Percentiles rank a stretch among this genome's conserved stretches.
phyloP scores from a whole-genome alignment of 2,329 filamentous ascomycete genomes.

The Orbilia brochopaga region DNA sequence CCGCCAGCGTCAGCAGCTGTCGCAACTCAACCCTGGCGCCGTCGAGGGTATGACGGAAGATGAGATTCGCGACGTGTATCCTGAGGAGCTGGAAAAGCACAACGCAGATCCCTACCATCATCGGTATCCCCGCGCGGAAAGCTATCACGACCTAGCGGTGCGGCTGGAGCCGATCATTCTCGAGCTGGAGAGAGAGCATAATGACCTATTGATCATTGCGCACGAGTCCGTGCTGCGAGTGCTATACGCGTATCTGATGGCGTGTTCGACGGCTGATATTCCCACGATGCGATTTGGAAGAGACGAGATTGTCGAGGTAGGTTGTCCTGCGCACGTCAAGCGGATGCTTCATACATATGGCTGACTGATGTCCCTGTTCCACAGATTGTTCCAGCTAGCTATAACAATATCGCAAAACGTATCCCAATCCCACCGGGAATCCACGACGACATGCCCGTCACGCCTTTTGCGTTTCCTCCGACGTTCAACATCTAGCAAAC shows the following conservation, averaged over 20 bases:
- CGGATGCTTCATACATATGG: too few relatives aligned
- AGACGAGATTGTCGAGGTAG: slow-evolving; percentile 91
- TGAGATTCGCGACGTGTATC: slow-evolving; percentile 79
- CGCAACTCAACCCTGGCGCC: slow-evolving; percentile 93
- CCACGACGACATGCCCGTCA: slow-evolving; percentile 58
- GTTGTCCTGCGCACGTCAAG: slow-evolving; percentile 39
- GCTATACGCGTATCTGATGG: slow-evolving; percentile 97
- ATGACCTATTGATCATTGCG: slow-evolving; percentile 96
- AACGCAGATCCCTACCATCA: slow-evolving; percentile 96
- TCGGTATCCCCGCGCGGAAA: slow-evolving; percentile 78
- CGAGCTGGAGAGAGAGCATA: slow-evolving; percentile 93
- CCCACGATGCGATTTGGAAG: slow-evolving; percentile 91
- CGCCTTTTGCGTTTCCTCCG: slow-evolving; percentile 37
- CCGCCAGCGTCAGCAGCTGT: slow-evolving; percentile 92
- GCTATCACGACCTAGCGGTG: slow-evolving; percentile 97
- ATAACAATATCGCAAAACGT: slow-evolving; percentile 92
- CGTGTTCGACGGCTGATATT: slow-evolving; percentile 93
- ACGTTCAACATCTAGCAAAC: slow-evolving; percentile 13
- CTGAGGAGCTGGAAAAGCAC: slow-evolving; percentile 90
- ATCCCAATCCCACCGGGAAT: slow-evolving; percentile 77
- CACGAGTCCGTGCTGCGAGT: slow-evolving; percentile 98
- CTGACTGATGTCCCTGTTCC: slow-evolving; percentile 1
- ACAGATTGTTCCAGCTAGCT: slow-evolving; percentile 89
- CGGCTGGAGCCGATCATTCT: slow-evolving; percentile 96
- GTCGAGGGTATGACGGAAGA: slow-evolving; percentile 91